Evolutionary conservation across 2,329 filamentous ascomycete genomes (phyloP), one percentile per base, ranked within the genome.

Genomic region (Penicillium sp.): DNA sequence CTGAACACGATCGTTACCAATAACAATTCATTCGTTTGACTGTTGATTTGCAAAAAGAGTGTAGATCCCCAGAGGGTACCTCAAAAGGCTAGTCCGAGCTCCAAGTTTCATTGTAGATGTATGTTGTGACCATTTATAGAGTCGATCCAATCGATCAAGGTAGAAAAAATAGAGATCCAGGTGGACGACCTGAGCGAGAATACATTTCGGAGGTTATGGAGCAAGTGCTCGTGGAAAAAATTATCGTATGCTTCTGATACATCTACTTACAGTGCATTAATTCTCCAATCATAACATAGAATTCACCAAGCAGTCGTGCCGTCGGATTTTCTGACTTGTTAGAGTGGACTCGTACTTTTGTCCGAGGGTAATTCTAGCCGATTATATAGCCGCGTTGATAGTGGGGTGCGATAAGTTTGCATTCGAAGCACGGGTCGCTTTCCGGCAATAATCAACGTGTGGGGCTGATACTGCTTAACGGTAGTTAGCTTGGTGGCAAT

Each of bases 241-340:
- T 59, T 59, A 26, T 60, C 42, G 24, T 53, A 58, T 3, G 54
- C 60, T 2, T 58, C 49, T 0, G 42, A 46, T 0, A 63, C 46
- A 31, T 61, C 56, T 0, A n/a, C n/a, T n/a, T n/a, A n/a, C n/a
- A n/a, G n/a, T n/a, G n/a, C n/a, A n/a, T n/a, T n/a, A n/a, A n/a
- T n/a, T n/a, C n/a, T n/a, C n/a, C n/a, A n/a, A n/a, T n/a, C n/a
- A n/a, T n/a, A n/a, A n/a, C n/a, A n/a, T n/a, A n/a, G n/a, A n/a
- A n/a, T n/a, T n/a, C n/a, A n/a, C n/a, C n/a, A n/a, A n/a, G n/a
- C n/a, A n/a, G n/a, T n/a, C n/a, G n/a, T n/a, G n/a, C n/a, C n/a
- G n/a, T n/a, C n/a, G n/a, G n/a, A n/a, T n/a, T n/a, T n/a, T n/a
- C n/a, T n/a, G n/a, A n/a, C n/a, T n/a, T n/a, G n/a, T n/a, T n/a